Percentiles rank a stretch among this genome's conserved stretches.
Evolutionary conservation across 2,329 filamentous ascomycete genomes (phyloP).

Genomic region (Talaromyces sp.): DNA sequence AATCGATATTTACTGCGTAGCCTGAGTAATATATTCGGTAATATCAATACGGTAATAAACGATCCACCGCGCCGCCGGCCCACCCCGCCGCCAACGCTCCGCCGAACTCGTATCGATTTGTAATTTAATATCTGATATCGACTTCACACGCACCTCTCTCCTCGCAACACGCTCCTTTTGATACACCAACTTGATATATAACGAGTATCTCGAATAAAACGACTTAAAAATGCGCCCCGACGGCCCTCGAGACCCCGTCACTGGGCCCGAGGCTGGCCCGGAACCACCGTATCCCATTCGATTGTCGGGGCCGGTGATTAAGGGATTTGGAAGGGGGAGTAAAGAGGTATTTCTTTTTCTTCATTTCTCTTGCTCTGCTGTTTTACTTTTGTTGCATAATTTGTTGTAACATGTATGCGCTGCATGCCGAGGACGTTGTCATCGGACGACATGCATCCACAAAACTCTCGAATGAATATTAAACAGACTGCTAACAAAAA

Average conservation of each 20-base stretch:
- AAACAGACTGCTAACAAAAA: background rate
- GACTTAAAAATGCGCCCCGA: slow-evolving; percentile 39
- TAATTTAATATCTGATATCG: background rate
- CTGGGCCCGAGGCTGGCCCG: slow-evolving; percentile 70
- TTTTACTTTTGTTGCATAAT: background rate
- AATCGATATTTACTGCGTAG: too few species aligned
- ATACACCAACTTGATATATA: background rate
- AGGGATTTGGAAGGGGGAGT: slow-evolving; percentile 88
- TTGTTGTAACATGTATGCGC: background rate
- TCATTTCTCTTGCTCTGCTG: background rate
- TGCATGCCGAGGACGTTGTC: background rate
- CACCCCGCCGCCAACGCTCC: background rate
- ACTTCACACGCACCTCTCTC: background rate
- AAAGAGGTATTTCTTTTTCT: slow-evolving; percentile 61
- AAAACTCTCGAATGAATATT: background rate
- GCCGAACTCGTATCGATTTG: background rate
- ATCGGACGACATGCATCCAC: background rate
- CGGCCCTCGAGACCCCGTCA: slow-evolving; percentile 60
- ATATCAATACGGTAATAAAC: background rate
- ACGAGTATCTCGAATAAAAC: background rate
- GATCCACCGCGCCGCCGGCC: background rate
- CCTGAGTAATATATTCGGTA: background rate
- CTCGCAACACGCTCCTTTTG: background rate
- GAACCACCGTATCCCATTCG: slow-evolving; percentile 73
- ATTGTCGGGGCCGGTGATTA: slow-evolving; percentile 81